Percentiles rank a stretch among this genome's conserved stretches.
Conservation (phyloP, 2,329 filamentous ascomycete species). For the Penicillium palitans region DNA sequence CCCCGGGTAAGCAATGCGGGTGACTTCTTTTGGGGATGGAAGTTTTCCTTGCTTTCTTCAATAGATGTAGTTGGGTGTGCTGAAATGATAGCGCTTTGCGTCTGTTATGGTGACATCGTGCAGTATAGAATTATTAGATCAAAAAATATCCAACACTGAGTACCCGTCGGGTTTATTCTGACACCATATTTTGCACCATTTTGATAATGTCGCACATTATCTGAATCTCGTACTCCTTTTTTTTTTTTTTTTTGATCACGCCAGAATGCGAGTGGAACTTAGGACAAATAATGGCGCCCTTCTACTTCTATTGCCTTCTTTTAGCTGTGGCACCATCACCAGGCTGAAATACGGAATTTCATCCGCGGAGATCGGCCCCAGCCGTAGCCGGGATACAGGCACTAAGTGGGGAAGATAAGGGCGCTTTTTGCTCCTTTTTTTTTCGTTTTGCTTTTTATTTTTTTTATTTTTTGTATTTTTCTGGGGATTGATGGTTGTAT, state of each 20-base stretch:
- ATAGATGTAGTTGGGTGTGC: neutral
- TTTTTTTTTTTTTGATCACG: neutral
- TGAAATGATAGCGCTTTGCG: neutral
- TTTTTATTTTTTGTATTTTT: neutral
- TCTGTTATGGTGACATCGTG: neutral
- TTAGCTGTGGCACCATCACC: neutral
- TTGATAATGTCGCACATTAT: neutral
- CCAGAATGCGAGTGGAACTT: neutral
- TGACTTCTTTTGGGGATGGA: neutral
- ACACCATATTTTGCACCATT: neutral
- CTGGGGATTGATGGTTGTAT: neutral
- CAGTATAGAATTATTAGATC: neutral
- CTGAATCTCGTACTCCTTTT: neutral
- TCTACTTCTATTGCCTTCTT: neutral
- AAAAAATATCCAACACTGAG: neutral
- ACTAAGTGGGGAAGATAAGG: conserved; percentile 11
- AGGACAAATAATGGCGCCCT: neutral
- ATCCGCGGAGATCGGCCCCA: conserved; percentile 27
- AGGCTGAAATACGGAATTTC: neutral
- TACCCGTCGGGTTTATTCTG: neutral
- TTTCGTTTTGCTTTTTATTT: no score
- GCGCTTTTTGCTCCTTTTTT: neutral
- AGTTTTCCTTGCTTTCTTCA: neutral
- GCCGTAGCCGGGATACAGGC: conserved; percentile 13
- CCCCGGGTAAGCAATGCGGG: neutral